A percentile compares a stretch with the other conserved stretches of the same genome.
phyloP scores from a whole-genome alignment of 2,329 filamentous ascomycete genomes.

The Curvularia eragrostidis region DNA sequence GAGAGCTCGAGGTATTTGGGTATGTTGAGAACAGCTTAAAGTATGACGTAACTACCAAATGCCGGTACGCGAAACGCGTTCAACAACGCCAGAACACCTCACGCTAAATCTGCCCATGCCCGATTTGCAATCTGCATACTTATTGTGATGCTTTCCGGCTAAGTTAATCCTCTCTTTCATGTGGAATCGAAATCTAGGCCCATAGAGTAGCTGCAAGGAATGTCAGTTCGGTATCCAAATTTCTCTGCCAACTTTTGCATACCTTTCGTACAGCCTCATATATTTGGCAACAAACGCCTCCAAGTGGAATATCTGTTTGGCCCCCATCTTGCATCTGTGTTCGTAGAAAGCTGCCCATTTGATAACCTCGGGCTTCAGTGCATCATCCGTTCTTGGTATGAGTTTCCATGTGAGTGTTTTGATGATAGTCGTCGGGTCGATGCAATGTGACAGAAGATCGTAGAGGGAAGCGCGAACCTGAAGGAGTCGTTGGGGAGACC shows the following conservation, averaged over 20 bases:
- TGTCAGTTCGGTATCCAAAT: constrained; percentile 7
- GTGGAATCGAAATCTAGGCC: constrained; percentile 64
- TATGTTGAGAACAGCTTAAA: constrained; percentile 12
- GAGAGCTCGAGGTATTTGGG: constrained; percentile 15
- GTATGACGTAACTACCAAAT: constrained; percentile 20
- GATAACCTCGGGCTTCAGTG: constrained; percentile 87
- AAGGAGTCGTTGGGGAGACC: constrained; percentile 86
- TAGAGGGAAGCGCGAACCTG: constrained; percentile 94
- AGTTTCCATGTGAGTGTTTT: constrained; percentile 96
- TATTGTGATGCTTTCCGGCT: not conserved
- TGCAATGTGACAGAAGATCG: constrained; percentile 95
- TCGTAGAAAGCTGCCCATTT: constrained; percentile 98
- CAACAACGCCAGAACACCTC: constrained; percentile 12
- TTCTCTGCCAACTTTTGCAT: constrained; percentile 40
- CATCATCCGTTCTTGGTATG: constrained; percentile 84
- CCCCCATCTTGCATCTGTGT: constrained; percentile 88
- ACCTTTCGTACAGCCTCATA: constrained; percentile 95
- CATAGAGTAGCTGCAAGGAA: constrained; percentile 64
- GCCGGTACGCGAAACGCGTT: constrained; percentile 13
- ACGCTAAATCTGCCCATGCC: not conserved
- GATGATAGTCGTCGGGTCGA: constrained; percentile 90
- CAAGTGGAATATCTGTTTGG: constrained; percentile 95
- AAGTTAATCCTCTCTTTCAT: constrained; percentile 6
- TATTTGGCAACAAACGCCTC: constrained; percentile 99
- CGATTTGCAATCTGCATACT: not conserved